phyloP scores from a whole-genome alignment of 768 basidiomycete genomes.

The Amylocystis lapponica region DNA sequence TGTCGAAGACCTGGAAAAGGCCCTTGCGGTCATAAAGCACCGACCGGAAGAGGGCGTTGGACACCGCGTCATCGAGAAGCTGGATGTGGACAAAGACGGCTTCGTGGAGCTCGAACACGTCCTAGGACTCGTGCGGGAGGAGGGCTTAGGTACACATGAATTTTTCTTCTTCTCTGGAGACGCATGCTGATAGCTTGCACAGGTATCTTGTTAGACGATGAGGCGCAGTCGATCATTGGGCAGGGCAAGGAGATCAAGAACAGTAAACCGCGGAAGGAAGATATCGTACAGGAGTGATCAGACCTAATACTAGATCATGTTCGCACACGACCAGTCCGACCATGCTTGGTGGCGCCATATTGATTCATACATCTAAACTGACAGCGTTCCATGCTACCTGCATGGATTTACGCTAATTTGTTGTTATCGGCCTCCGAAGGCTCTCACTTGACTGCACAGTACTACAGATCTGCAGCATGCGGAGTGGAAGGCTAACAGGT shows the following conservation, averaged over 20 bases:
- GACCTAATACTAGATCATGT: no score
- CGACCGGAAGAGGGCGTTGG: constrained; percentile 86
- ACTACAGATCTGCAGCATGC: no score
- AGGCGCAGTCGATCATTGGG: constrained; percentile 75
- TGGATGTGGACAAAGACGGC: constrained; percentile 95
- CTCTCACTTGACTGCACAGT: no score
- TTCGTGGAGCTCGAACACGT: constrained; percentile 96
- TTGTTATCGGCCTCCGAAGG: no score
- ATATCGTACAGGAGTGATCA: constrained; percentile 74
- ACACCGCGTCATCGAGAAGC: constrained; percentile 80
- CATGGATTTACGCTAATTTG: no score
- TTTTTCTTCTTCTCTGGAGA: background rate
- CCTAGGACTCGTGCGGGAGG: constrained; percentile 79
- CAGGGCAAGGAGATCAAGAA: constrained; percentile 81
- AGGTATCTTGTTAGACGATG: constrained; percentile 84
- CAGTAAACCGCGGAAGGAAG: constrained; percentile 86
- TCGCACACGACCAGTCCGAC: no score
- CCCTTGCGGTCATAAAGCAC: constrained; percentile 90
- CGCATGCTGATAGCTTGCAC: background rate
- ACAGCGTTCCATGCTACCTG: no score
- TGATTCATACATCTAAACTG: no score
- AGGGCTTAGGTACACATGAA: constrained; percentile 60
- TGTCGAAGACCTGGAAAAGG: constrained; percentile 83
- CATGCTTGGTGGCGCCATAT: no score
- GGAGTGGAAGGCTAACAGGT: no score